Base-by-base conservation (phyloP, 2,329 filamentous ascomycete genomes). In the Ramularia collo-cygni region DNA sequence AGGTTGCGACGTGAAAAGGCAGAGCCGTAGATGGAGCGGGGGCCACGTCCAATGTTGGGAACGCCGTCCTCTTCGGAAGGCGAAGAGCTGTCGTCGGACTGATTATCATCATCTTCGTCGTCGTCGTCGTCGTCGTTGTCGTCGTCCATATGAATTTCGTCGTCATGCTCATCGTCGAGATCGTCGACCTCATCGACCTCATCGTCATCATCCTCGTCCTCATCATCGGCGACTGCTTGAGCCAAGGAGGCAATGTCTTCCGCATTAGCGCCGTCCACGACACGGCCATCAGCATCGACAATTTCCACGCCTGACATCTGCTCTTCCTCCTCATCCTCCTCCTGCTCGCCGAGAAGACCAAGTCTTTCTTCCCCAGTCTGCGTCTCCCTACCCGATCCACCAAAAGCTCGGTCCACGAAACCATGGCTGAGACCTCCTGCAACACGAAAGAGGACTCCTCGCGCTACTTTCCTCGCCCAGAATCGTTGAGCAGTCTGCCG, bases 401-500 rank as follows among this genome's bases (percentile, higher is more conserved):
- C 77, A 59, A 80, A 82, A 3, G 76, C 75, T 21, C 69, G 68
- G 52, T 79, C 77, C 14, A 79, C 71, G 46, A 71, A 71, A 12
- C 66, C 63, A 57, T 74, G 80, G 29, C 73, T 72, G 32, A 82
- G 64, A 2, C 67, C 70, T 45, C 71, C 70, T 0, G 68, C 70
- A 14, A 72, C 71, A 50, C 74, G 74, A 87, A 78, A 69, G 33
- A 83, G 55, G 2, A 83, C 50, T 1, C 77, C 75, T 40, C 77
- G 66, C 1, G 72, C 76, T 12, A 82, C 73, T 38, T 73, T 73
- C 39, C 75, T 63, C 4, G 68, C 75, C 79, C 79, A 83, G 52
- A 76, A 79, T 26, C 60, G 53, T 37, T 66, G 60, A 2, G 68
- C 69, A 3, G 62, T 57, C 16, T 58, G 54, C 17, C 70, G 64